These are phyloP conservation scores for Diversispora eburnea DNA, from an alignment of 192 early-diverging fungal species.

Conservation along the genomic window DNA sequence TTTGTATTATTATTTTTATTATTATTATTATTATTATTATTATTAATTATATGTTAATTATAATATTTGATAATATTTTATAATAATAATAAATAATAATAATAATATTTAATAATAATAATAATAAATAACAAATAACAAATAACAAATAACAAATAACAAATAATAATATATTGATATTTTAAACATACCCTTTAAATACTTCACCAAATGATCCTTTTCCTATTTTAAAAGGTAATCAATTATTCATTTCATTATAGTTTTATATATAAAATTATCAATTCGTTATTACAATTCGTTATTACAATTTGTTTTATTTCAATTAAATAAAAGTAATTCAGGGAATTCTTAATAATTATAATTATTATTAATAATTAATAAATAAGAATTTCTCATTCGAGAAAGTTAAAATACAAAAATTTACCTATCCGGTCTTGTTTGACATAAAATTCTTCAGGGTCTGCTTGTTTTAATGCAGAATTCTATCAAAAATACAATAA, in stretches of 20 bases:
- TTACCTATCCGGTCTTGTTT: conserved; percentile 68
- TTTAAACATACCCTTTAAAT: conserved; percentile 69
- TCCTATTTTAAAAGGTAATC: conserved; percentile 31
- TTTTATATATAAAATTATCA: background rate
- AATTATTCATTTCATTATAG: background rate
- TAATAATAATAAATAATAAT: no score
- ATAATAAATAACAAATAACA: no score
- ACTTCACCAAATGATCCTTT: conserved; percentile 83
- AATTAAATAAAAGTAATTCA: background rate
- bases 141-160: background rate
- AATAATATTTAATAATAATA: no score
- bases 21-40: no score
- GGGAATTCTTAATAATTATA: conserved; percentile 7
- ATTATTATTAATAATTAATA: background rate
- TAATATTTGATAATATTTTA: no score
- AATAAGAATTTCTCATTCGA: no score
- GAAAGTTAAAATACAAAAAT: background rate
- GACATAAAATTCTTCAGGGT: conserved; percentile 63
- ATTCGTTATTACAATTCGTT: background rate
- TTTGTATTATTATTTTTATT: no score
- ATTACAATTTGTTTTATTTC: background rate
- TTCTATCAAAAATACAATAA: no score
- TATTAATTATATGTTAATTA: no score
- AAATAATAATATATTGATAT: background rate
- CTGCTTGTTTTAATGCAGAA: conserved; percentile 37